These are phyloP conservation scores for Glaciozyma antarctica DNA, from an alignment of 768 basidiomycete species.

Conservation along the genomic window DNA sequence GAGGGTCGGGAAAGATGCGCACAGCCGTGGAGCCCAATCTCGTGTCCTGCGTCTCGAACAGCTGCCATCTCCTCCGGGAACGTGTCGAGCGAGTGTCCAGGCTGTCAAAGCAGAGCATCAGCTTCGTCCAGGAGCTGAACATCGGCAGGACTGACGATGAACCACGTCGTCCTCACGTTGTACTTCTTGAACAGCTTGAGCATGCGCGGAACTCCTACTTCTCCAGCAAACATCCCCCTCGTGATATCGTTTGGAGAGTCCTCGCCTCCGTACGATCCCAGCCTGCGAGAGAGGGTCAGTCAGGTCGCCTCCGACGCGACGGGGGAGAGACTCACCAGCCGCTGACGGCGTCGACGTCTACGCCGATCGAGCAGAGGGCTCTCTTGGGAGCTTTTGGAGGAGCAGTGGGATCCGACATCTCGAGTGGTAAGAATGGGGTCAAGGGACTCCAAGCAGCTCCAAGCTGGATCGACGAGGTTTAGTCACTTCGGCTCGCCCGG, in stretches of 20 bases:
- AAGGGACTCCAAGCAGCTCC: too few species aligned
- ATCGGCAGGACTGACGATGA: constrained; percentile 1
- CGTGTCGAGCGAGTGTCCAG: constrained; percentile 63
- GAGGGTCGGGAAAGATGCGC: neutral
- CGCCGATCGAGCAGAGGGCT: constrained; percentile 1
- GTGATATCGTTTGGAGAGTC: constrained; percentile 60
- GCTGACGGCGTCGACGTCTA: constrained; percentile 64
- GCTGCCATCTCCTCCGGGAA: constrained; percentile 62
- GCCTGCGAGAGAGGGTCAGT: constrained; percentile 40
- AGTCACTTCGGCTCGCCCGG: too few species aligned
- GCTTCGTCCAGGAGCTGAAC: too few species aligned
- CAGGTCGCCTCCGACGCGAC: neutral
- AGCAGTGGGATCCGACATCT: neutral
- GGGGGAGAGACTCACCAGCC: constrained; percentile 50
- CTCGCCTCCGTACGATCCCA: constrained; percentile 67
- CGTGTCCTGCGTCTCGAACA: constrained; percentile 63
- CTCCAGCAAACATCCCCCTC: constrained; percentile 66
- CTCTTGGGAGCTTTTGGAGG: neutral
- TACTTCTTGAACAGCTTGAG: constrained; percentile 65
- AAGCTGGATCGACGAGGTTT: too few species aligned
- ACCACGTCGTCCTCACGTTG: constrained; percentile 43
- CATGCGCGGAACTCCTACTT: constrained; percentile 59
- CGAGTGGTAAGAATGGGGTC: neutral
- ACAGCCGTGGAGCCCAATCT: constrained; percentile 43
- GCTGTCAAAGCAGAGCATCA: neutral